Evolutionary conservation across 2,329 filamentous ascomycete genomes (phyloP).

Genomic region (Talaromyces atroroseus): DNA sequence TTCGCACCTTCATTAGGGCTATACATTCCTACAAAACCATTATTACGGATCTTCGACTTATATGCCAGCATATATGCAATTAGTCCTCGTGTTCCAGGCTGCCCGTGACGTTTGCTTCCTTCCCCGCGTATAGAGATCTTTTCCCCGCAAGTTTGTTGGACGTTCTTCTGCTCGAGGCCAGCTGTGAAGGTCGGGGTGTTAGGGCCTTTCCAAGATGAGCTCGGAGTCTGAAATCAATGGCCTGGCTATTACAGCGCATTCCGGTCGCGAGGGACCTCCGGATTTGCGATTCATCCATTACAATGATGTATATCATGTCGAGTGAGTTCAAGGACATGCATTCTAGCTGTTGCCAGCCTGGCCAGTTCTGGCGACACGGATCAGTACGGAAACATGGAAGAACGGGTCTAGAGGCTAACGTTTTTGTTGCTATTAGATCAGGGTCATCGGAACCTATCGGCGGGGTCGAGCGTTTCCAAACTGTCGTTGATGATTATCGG

Average conservation of each 20-base stretch:
- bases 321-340: conserved; percentile 38
- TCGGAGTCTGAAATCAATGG: conserved; percentile 25
- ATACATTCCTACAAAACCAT: neutral
- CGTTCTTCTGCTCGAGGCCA: neutral
- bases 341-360: conserved; percentile 24
- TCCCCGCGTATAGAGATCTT: neutral
- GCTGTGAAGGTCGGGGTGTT: neutral
- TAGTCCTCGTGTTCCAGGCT: neutral
- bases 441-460: conserved; percentile 75
- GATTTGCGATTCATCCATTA: conserved; percentile 81
- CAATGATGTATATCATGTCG: conserved; percentile 92
- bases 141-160: conserved; percentile 2
- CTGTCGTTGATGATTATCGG: conserved; percentile 69
- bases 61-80: neutral
- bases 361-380: neutral
- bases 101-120: neutral
- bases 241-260: conserved; percentile 38
- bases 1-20: neutral
- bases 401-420: neutral
- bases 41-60: neutral
- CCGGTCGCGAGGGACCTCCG: conserved; percentile 47
- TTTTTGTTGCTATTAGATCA: conserved; percentile 25
- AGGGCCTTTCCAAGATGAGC: neutral
- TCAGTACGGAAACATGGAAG: neutral
- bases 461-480: conserved; percentile 74